Conservation (phyloP, 768 basidiomycete genomes). For the Scleroderma citrinum region DNA sequence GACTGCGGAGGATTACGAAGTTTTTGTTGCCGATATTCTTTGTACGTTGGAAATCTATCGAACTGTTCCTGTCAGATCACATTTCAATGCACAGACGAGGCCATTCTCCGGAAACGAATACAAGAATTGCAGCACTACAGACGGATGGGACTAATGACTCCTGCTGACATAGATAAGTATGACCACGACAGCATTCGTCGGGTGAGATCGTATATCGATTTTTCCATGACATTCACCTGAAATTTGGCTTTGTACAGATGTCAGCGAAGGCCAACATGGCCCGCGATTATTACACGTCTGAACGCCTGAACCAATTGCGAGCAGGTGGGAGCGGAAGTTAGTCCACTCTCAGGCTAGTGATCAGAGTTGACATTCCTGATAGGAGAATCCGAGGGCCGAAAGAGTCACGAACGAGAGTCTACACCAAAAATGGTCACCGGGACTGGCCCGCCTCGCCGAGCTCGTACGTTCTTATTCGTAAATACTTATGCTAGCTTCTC, state of each 20-base stretch:
- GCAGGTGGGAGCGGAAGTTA: conserved; percentile 41
- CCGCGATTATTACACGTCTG: conserved; percentile 52
- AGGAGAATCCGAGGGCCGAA: conserved; percentile 46
- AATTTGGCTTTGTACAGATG: conserved; percentile 32
- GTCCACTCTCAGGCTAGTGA: conserved; percentile 27
- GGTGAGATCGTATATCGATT: conserved; percentile 36
- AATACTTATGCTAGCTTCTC: neutral
- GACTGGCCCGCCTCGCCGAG: conserved; percentile 35
- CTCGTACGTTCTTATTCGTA: conserved; percentile 28
- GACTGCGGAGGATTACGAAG: conserved; percentile 87
- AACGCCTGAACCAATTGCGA: conserved; percentile 46
- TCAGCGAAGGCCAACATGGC: conserved; percentile 54
- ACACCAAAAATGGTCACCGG: conserved; percentile 47
- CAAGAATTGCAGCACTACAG: conserved; percentile 89
- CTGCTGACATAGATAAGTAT: conserved; percentile 89
- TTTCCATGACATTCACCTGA: neutral
- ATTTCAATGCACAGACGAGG: conserved; percentile 59
- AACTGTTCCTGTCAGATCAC: neutral
- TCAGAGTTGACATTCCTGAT: neutral
- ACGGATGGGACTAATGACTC: conserved; percentile 73
- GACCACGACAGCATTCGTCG: conserved; percentile 68
- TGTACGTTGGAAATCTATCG: conserved; percentile 54
- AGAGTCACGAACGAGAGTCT: conserved; percentile 54
- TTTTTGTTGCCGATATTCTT: conserved; percentile 79
- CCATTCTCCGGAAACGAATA: conserved; percentile 80